Evolutionary conservation across 1,284 basidiomycete genomes (phyloP), one percentile per base, ranked within the genome.

Genomic region (Exobasidium rhododendri): DNA sequence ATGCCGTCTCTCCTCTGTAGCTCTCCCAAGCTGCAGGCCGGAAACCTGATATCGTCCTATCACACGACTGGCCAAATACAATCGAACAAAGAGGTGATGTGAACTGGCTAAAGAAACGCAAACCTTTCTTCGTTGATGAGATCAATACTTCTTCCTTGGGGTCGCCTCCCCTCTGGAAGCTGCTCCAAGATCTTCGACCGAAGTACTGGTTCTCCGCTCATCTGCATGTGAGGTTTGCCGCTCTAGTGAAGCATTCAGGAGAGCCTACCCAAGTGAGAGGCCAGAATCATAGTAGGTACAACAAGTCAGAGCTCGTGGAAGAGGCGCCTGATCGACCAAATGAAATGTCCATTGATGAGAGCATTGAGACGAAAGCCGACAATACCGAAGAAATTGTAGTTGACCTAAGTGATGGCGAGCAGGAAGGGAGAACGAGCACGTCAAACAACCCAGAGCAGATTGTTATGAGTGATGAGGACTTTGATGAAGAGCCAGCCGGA

Each of bases 151-250:
- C 80, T 85, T 84, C 83, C 2, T 85, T 98, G 2, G 94, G 96
- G 2, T 94, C 91, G 0, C 93, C 93, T 7, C 94, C 94, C 0
- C 82, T 97, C 30, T 87, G 90, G 83, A 86, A 86, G 14, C 83
- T 98, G 0, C 81, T 98, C 24, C 82, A 83, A 31, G 87, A 83
- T 11, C 83, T 98, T 32, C 85, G 86, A 74, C 94, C 96, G 0
- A 75, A 83, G n/a, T 90, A 90, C 85, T 99, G 96, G 96, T 97
- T 97, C 79, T 83, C 91, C 1, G 96, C 94, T 0, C 96, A 99
- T 82, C 75, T 98, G 55, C 96, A 99, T 77, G 89, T 90, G 64
- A 88, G 89, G 55, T 85, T 76, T 35, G 66, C 75, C 10, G 75
- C 77, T 4, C 13, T 65, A 7, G 60, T 62, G 22, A 22, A 26